These are phyloP conservation scores for Penicillium cataractarum DNA, from an alignment of 495 filamentous ascomycete genomes.

Conservation along the genomic window DNA sequence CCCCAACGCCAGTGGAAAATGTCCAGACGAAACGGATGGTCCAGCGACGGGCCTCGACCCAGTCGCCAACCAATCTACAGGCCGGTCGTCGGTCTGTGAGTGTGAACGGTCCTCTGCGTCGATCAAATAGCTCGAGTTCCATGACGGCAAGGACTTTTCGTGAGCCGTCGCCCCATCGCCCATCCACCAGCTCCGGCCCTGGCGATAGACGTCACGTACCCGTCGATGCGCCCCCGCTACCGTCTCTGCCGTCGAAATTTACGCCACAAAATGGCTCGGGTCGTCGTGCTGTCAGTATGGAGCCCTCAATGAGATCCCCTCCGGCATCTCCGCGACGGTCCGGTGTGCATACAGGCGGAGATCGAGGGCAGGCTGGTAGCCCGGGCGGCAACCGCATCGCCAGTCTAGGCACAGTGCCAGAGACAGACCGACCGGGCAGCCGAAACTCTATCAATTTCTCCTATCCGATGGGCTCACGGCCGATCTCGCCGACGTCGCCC, in stretches of 20 bases:
- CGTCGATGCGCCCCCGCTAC: constrained; percentile 70
- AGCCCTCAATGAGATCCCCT: constrained; percentile 52
- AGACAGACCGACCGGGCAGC: constrained; percentile 60
- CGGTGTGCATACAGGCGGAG: constrained; percentile 48
- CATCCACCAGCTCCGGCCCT: constrained; percentile 46
- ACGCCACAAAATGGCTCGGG: constrained; percentile 30
- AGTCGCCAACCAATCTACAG: constrained; percentile 61
- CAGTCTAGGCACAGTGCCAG: constrained; percentile 44
- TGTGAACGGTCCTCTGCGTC: constrained; percentile 53
- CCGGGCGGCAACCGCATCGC: constrained; percentile 26
- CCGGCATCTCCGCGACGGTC: constrained; percentile 49
- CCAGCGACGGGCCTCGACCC: constrained; percentile 68
- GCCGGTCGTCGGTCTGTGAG: constrained; percentile 42
- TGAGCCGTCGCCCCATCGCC: constrained; percentile 62
- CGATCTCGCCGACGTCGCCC: constrained; percentile 42
- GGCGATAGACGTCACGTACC: constrained; percentile 14
- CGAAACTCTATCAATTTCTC: constrained; percentile 84
- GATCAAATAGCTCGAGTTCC: constrained; percentile 71
- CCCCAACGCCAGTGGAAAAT: constrained; percentile 76
- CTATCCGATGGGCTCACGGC: constrained; percentile 66
- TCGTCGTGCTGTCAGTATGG: constrained; percentile 57
- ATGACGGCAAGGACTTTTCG: constrained; percentile 89
- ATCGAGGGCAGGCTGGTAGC: constrained; percentile 37
- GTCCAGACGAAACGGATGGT: constrained; percentile 85
- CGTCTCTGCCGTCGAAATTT: constrained; percentile 63